Evolutionary conservation across 78 protist genomes (phyloP).

Genomic region (Pigoraptor vietnamica): DNA sequence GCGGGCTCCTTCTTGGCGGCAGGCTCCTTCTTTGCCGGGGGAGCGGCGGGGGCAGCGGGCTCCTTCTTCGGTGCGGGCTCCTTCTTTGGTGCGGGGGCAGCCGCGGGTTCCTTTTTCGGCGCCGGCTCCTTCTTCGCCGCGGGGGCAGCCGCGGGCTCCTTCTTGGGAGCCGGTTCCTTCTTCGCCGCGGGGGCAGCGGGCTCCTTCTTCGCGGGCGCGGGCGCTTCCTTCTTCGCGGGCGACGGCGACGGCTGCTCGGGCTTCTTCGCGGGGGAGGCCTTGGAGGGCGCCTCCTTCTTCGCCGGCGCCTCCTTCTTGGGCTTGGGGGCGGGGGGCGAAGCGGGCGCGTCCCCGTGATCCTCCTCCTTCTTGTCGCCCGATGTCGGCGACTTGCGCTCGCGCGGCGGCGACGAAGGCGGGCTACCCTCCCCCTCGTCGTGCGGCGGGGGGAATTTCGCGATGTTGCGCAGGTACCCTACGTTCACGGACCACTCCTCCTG

Average conservation of each 20-base stretch:
- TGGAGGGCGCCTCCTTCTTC: neutral
- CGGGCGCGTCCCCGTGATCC: neutral
- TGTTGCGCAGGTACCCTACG: neutral
- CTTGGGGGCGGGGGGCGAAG: neutral
- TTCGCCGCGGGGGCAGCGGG: neutral
- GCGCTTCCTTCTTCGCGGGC: neutral
- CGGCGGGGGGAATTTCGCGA: neutral
- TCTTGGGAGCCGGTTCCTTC: neutral
- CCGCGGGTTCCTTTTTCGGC: neutral
- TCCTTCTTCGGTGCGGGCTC: neutral
- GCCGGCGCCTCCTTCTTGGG: neutral
- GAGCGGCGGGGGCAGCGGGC: neutral
- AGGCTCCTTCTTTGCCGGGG: neutral
- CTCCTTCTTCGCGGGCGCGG: neutral
- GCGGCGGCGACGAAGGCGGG: neutral
- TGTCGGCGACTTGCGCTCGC: neutral
- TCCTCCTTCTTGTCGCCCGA: neutral
- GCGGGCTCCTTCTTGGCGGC: neutral
- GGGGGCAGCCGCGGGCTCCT: neutral
- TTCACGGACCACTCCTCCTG: neutral
- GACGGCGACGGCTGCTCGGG: neutral
- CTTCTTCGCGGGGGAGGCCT: too few relatives aligned
- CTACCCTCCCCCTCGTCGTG: neutral
- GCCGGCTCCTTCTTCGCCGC: neutral
- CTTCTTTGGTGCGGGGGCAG: neutral